Evolutionary conservation across 768 basidiomycete species (phyloP).

Genomic region (Clathrus columnatus): DNA sequence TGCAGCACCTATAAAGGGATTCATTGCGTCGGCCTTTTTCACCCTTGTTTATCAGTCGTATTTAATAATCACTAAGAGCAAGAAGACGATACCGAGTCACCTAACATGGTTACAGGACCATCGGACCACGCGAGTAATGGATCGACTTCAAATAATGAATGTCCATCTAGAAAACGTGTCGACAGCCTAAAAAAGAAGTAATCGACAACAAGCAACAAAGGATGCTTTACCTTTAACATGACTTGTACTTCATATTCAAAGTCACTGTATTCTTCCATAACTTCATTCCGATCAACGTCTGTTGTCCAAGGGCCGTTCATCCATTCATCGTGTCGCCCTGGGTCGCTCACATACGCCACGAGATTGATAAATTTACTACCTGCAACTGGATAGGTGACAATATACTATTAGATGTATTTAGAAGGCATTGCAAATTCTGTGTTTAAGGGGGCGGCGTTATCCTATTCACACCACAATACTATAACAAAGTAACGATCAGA

Average conservation of each 20-base stretch:
- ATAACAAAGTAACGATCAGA: not conserved
- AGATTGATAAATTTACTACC: not conserved
- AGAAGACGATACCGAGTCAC: constrained; percentile 27
- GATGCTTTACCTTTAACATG: constrained; percentile 38
- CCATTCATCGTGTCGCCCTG: not conserved
- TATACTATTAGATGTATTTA: not conserved
- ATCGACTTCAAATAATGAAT: constrained; percentile 40
- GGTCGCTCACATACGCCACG: not conserved
- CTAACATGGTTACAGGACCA: constrained; percentile 43
- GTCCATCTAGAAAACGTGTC: constrained; percentile 51
- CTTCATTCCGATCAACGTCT: constrained; percentile 22
- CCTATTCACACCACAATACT: not conserved
- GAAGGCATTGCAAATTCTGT: not conserved
- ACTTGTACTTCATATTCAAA: constrained; percentile 57
- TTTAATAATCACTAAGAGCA: not conserved
- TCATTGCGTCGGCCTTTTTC: constrained; percentile 29
- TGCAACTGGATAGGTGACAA: not conserved
- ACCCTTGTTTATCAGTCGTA: not conserved
- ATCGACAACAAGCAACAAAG: not conserved
- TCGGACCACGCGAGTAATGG: constrained; percentile 42
- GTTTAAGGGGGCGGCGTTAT: not conserved
- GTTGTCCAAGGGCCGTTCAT: not conserved
- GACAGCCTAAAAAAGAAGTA: constrained; percentile 33
- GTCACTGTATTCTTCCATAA: constrained; percentile 33
- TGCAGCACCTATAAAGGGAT: constrained; percentile 35